phyloP scores from a whole-genome alignment of 2,329 filamentous ascomycete species.

The Ceratocystis destructans region DNA sequence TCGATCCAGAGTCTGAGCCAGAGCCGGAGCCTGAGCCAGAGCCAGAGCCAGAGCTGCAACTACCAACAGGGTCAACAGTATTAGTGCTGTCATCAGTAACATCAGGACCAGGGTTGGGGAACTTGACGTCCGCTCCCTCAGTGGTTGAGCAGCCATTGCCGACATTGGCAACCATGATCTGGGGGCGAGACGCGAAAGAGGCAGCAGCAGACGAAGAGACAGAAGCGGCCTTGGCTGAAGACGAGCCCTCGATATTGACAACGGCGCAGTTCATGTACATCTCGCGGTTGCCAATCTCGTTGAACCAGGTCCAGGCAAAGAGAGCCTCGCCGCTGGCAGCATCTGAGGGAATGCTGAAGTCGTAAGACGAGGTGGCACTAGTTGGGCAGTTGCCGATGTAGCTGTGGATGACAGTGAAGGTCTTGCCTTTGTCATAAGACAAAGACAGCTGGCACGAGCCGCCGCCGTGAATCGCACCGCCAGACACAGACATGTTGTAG shows the following conservation, averaged over 20 bases:
- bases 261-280: slow-evolving; percentile 80
- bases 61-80: slow-evolving; percentile 27
- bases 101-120: slow-evolving; percentile 50
- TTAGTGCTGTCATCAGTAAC: slow-evolving; percentile 30
- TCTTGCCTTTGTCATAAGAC: slow-evolving; percentile 56
- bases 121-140: slow-evolving; percentile 45
- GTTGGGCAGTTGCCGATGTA: slow-evolving; percentile 43
- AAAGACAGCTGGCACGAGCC: slow-evolving; percentile 66
- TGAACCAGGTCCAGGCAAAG: slow-evolving; percentile 68
- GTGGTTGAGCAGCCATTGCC: slow-evolving; percentile 44
- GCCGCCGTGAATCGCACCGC: slow-evolving; percentile 50
- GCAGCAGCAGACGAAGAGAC: slow-evolving; percentile 22
- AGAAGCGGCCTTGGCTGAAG: slow-evolving; percentile 18
- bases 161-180: slow-evolving; percentile 60
- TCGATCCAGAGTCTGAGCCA: slow-evolving; percentile 13
- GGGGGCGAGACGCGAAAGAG: slow-evolving; percentile 44
- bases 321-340: slow-evolving; percentile 48
- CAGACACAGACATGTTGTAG: slow-evolving; percentile 51
- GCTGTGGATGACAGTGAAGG: slow-evolving; percentile 54
- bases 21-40: slow-evolving; percentile 18
- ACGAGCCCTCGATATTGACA: slow-evolving; percentile 42
- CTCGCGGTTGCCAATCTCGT: slow-evolving; percentile 62
- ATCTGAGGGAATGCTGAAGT: slow-evolving; percentile 53
- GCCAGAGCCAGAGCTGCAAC: slow-evolving; percentile 25
- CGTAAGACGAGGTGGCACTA: slow-evolving; percentile 35